These are phyloP conservation scores for Nigrospora sphaerica DNA, from an alignment of 2,329 filamentous ascomycete species.

Conservation along the genomic window DNA sequence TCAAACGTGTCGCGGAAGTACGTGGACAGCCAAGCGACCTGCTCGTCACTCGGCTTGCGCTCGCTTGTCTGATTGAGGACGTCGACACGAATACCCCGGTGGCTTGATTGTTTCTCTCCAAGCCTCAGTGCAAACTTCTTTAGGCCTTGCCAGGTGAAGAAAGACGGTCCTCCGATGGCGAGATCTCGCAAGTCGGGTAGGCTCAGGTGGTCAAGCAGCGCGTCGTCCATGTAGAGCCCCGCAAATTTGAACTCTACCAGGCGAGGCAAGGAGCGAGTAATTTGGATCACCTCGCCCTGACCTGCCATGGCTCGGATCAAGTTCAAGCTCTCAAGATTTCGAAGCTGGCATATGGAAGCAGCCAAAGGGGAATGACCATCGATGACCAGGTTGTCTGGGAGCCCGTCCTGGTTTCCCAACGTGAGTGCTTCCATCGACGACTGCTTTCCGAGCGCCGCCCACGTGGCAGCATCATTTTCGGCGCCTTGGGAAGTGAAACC, in stretches of 20 bases:
- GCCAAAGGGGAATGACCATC: conserved; percentile 17
- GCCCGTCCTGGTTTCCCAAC: conserved; percentile 27
- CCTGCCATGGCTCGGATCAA: conserved; percentile 41
- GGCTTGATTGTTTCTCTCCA: conserved; percentile 9
- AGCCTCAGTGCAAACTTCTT: conserved; percentile 30
- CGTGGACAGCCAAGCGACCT: conserved; percentile 16
- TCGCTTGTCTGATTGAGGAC: conserved; percentile 25
- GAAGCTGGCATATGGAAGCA: conserved; percentile 39
- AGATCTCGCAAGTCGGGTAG: conserved; percentile 43
- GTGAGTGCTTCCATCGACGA: conserved; percentile 13
- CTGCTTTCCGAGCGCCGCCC: conserved; percentile 17
- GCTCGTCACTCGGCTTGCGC: conserved; percentile 14
- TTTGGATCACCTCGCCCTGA: conserved; percentile 36
- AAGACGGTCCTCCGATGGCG: conserved; percentile 45
- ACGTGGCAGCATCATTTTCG: conserved; percentile 9
- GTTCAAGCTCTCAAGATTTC: conserved; percentile 43
- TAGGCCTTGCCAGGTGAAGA: conserved; percentile 46
- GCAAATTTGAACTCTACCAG: conserved; percentile 51
- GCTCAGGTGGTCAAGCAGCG: conserved; percentile 28
- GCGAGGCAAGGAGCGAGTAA: conserved; percentile 35
- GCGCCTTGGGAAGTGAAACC: conserved; percentile 7
- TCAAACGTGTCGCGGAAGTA: conserved; percentile 16
- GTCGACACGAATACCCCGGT: conserved; percentile 23
- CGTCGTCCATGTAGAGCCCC: conserved; percentile 44
- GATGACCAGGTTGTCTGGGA: conserved; percentile 39